Percentiles rank a stretch among this genome's conserved stretches.
Conservation (phyloP, 2,329 filamentous ascomycete genomes). For the Aureobasidium lini region DNA sequence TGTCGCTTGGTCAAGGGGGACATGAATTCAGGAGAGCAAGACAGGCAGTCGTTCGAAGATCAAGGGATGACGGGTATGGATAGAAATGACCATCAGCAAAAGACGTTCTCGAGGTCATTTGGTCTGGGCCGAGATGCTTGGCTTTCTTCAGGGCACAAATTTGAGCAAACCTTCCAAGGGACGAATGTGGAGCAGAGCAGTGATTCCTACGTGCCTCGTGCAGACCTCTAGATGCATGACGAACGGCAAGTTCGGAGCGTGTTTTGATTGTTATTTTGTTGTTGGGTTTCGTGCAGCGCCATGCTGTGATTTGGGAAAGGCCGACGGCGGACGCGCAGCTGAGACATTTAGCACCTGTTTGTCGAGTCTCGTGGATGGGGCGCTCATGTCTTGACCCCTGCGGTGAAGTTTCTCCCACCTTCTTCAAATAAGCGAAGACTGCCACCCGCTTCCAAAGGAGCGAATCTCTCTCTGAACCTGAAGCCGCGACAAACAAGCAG, state of each 20-base stretch:
- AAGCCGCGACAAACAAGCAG: background rate
- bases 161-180: background rate
- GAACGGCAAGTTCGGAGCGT: background rate
- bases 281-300: background rate
- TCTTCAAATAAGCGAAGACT: background rate
- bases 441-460: conserved; percentile 2
- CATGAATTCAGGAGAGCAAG: background rate
- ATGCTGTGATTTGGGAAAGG: background rate
- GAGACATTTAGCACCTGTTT: conserved; percentile 1
- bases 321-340: background rate
- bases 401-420: background rate
- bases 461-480: background rate
- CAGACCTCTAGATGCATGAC: conserved; percentile 5
- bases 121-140: conserved; percentile 1
- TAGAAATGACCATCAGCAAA: conserved; percentile 4
- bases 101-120: conserved; percentile 2
- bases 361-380: background rate
- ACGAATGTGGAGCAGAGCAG: background rate
- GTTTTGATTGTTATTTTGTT: conserved; percentile 4
- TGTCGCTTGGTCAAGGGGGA: background rate
- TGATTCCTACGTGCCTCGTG: background rate
- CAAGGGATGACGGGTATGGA: background rate
- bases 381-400: background rate
- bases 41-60: background rate
- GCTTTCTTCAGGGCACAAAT: background rate